Percentiles rank a stretch among this genome's conserved stretches.
phyloP scores from a whole-genome alignment of 1,139 yeast genomes.

The Yamadazyma mexicana region DNA sequence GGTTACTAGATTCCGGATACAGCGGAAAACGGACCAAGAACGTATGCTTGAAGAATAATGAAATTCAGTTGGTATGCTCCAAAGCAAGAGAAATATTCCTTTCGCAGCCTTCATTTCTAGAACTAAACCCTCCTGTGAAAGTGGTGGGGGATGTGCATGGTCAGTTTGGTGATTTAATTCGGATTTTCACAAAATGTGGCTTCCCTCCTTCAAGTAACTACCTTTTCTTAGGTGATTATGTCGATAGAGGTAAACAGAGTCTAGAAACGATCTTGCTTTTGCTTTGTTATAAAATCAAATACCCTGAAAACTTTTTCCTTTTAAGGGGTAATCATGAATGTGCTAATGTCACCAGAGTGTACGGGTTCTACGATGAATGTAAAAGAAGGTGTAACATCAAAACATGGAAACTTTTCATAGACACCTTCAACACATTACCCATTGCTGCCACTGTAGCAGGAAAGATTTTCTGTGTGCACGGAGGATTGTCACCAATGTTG shows the following conservation, averaged over 20 bases:
- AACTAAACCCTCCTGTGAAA: conserved; percentile 91
- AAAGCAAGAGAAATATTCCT: conserved; percentile 85
- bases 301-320: conserved; percentile 92
- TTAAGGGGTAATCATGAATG: conserved; percentile 96
- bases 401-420: conserved; percentile 91
- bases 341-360: conserved; percentile 92
- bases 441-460: conserved; percentile 96
- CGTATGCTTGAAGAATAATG: conserved; percentile 83
- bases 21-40: conserved; percentile 88
- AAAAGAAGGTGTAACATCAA: conserved; percentile 89
- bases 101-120: conserved; percentile 85
- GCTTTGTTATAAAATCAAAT: conserved; percentile 89
- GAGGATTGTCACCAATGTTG: conserved; percentile 90
- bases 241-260: conserved; percentile 94
- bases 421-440: conserved; percentile 91
- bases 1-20: conserved; percentile 92
- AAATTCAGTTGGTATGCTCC: conserved; percentile 82
- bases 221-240: conserved; percentile 91
- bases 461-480: conserved; percentile 96
- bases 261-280: conserved; percentile 84
- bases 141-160: conserved; percentile 98
- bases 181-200: conserved; percentile 93
- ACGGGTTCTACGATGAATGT: conserved; percentile 97
- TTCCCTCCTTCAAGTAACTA: conserved; percentile 97
- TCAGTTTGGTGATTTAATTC: conserved; percentile 86